phyloP scores from a whole-genome alignment of 2,329 filamentous ascomycete genomes.

The Phaeophleospora eucalypticola region DNA sequence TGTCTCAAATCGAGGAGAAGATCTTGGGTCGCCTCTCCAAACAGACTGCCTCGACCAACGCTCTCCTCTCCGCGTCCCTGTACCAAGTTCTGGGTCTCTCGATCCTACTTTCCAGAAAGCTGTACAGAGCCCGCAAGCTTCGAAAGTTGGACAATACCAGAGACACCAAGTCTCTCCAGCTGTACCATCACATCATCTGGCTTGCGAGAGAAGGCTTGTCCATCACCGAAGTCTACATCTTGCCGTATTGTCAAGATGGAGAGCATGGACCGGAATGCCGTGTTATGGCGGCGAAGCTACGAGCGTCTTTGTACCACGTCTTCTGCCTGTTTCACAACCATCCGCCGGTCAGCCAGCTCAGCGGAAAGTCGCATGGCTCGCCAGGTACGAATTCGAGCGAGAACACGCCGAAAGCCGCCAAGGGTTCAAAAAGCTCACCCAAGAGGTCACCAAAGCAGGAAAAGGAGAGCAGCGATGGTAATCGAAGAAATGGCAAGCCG shows the following conservation, averaged over 20 bases:
- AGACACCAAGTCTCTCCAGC: constrained; percentile 72
- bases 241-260: constrained; percentile 69
- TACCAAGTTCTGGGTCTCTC: constrained; percentile 91
- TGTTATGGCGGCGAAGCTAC: constrained; percentile 84
- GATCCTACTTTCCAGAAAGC: constrained; percentile 77
- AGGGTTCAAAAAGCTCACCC: constrained; percentile 14
- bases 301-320: constrained; percentile 93
- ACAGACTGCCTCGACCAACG: constrained; percentile 71
- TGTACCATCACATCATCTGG: constrained; percentile 92
- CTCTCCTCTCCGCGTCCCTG: constrained; percentile 73
- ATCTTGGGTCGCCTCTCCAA: constrained; percentile 86
- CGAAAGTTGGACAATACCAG: constrained; percentile 76
- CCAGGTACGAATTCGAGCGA: constrained; percentile 22
- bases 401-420: constrained; percentile 17
- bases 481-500: constrained; percentile 27
- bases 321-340: constrained; percentile 95
- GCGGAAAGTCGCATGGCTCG: constrained; percentile 31
- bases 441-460: constrained; percentile 18
- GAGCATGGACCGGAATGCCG: constrained; percentile 72
- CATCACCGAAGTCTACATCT: constrained; percentile 78
- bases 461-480: constrained; percentile 20
- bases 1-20: constrained; percentile 95
- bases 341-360: constrained; percentile 63
- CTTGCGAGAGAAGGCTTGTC: constrained; percentile 85
- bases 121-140: constrained; percentile 77